Conservation (phyloP, 1,139 yeast genomes). For the Blastobotrys aristatus region DNA sequence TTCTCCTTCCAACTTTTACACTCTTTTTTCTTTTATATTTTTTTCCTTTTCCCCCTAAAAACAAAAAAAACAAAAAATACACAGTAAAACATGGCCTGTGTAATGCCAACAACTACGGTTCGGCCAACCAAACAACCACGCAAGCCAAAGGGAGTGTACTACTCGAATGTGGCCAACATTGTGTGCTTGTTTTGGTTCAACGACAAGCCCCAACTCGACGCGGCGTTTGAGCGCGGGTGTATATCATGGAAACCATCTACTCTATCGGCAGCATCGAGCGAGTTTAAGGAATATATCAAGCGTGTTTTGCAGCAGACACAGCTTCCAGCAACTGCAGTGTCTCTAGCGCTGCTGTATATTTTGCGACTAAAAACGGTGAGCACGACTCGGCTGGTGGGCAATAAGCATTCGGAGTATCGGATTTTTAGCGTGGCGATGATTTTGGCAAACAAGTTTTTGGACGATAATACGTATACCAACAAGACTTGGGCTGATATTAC, state of each 20-base stretch:
- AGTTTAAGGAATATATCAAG: conserved; percentile 27
- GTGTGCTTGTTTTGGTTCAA: conserved; percentile 34
- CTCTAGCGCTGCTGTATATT: conserved; percentile 36
- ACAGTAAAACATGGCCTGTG: too few relatives aligned
- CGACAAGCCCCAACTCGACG: background rate
- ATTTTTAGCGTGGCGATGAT: conserved; percentile 64
- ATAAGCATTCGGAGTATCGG: conserved; percentile 45
- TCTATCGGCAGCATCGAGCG: conserved; percentile 20
- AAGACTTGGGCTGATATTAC: conserved; percentile 92
- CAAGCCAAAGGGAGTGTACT: conserved; percentile 15
- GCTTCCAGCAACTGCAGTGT: conserved; percentile 34
- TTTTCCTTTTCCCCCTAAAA: too few relatives aligned
- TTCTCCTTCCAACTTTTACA: too few relatives aligned
- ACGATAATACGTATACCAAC: conserved; percentile 90
- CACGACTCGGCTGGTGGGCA: conserved; percentile 29
- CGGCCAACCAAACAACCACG: background rate
- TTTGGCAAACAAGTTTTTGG: conserved; percentile 85
- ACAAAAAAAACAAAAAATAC: too few relatives aligned
- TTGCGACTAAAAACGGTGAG: conserved; percentile 29
- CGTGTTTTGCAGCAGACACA: conserved; percentile 32
- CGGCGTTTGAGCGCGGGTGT: background rate
- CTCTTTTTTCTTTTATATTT: too few relatives aligned
- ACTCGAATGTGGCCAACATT: conserved; percentile 28
- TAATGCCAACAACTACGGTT: background rate
- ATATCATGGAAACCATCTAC: conserved; percentile 14